Evolutionary conservation across 768 basidiomycete genomes (phyloP), one percentile per base, ranked within the genome.

Genomic region (Termitomyces sp.): DNA sequence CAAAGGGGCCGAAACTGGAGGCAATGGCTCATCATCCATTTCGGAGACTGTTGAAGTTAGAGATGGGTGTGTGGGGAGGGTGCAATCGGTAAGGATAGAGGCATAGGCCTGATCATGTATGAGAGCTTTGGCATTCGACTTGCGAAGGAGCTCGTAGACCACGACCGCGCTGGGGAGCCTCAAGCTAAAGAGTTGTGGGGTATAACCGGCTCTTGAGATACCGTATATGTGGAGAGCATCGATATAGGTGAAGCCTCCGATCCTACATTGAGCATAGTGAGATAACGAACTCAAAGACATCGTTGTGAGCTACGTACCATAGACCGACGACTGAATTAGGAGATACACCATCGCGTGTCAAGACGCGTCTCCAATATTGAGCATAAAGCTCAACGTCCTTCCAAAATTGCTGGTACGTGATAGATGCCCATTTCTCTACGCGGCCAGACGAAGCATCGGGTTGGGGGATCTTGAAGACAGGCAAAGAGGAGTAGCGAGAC

Each of bases 141-240:
- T 79, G 32, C 63, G 65, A 41, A 88, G 76, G n/a, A 88, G 71
- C 58, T 86, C 83, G 56, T 76, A 77, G 62, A 87, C 74, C 40
- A 87, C 80, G 20, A 75, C 77, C 33, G 82, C 77, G 56, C 76
- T 81, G 25, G 83, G 82, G 18, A 84, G 75, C 33, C 82, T 79
- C 53, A 83, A 70, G 60, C 80, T 83, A 66, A 88, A 84, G 29
- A 86, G 69, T 56, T 87, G 86, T 0, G 86, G 86, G 56, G 85
- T 67, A 64, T 81, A 88, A 3, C 86, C 84, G n/a, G 84, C 84
- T 59, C 84, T 73, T 3, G 83, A 78, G 54, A 88, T 68, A 46
- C 80, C 81, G 60, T 86, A 86, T 56, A 88, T 80, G 52, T 83
- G 77, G 29, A 86, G 69, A 32, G 81, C 78, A 60, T 88, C 86